Evolutionary conservation across 306 rosid genomes (phyloP).

Genomic region (Glycine tomentella): DNA sequence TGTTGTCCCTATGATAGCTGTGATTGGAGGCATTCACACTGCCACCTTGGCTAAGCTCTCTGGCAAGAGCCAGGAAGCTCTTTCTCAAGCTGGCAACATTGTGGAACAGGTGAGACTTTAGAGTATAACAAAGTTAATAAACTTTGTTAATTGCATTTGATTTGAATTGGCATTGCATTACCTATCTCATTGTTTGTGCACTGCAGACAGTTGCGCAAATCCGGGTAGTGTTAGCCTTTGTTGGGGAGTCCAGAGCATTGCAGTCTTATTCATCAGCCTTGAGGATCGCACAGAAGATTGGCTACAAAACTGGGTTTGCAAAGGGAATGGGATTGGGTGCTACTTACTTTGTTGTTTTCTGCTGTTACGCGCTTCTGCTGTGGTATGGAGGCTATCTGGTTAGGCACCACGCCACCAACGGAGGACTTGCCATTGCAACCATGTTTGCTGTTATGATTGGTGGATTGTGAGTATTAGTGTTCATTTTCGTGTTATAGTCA

Average conservation of each 20-base stretch:
- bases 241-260: constrained; percentile 82
- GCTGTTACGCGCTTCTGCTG: constrained; percentile 93
- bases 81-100: constrained; percentile 92
- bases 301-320: constrained; percentile 88
- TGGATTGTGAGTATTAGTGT: constrained; percentile 73
- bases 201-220: constrained; percentile 89
- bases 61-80: constrained; percentile 86
- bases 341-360: constrained; percentile 95
- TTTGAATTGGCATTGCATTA: not conserved
- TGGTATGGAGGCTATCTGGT: constrained; percentile 99
- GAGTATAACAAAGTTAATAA: not conserved
- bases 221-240: constrained; percentile 82
- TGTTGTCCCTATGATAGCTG: constrained; percentile 92
- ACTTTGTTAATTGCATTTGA: constrained; percentile 14
- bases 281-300: constrained; percentile 79
- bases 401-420: constrained; percentile 88
- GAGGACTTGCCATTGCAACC: constrained; percentile 97
- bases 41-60: constrained; percentile 87
- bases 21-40: constrained; percentile 88
- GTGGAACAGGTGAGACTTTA: constrained; percentile 77
- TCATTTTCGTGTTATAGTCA: constrained; percentile 6
- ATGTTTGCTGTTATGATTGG: constrained; percentile 99
- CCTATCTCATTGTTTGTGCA: constrained; percentile 1
- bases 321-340: constrained; percentile 98
- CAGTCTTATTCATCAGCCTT: constrained; percentile 79